Conservation (phyloP, 2,329 filamentous ascomycete genomes). For the Fusarium hainanense region DNA sequence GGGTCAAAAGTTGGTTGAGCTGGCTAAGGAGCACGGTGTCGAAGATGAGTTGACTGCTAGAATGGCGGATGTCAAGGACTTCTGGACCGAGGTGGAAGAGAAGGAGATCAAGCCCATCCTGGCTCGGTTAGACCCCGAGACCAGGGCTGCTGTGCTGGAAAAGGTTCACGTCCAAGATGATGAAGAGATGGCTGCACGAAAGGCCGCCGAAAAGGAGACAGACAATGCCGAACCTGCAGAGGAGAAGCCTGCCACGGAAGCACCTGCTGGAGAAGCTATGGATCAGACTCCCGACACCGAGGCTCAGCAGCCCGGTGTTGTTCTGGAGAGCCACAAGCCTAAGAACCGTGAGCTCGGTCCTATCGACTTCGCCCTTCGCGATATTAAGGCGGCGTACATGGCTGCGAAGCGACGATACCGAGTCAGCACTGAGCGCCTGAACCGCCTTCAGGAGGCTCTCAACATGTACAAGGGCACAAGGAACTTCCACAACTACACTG, state of each 20-base stretch:
- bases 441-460: constrained; percentile 80
- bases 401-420: constrained; percentile 87
- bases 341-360: constrained; percentile 59
- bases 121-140: constrained; percentile 70
- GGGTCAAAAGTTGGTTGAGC: constrained; percentile 82
- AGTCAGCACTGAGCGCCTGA: constrained; percentile 76
- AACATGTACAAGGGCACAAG: constrained; percentile 82
- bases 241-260: constrained; percentile 41
- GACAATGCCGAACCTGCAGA: constrained; percentile 35
- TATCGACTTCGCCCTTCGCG: constrained; percentile 73
- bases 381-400: constrained; percentile 84
- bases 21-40: constrained; percentile 78
- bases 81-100: constrained; percentile 86
- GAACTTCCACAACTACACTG: constrained; percentile 98
- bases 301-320: constrained; percentile 38
- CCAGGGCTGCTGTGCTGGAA: constrained; percentile 70
- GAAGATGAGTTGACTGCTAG: constrained; percentile 74
- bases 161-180: constrained; percentile 63
- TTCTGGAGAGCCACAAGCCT: constrained; percentile 50
- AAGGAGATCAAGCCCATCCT: constrained; percentile 79
- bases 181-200: constrained; percentile 41
- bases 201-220: constrained; percentile 32
- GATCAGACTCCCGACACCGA: constrained; percentile 37
- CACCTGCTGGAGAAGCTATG: constrained; percentile 24
- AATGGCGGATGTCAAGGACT: constrained; percentile 81